Evolutionary conservation across 306 rosid species (phyloP).

Genomic region (Cucurbita ficifolia): DNA sequence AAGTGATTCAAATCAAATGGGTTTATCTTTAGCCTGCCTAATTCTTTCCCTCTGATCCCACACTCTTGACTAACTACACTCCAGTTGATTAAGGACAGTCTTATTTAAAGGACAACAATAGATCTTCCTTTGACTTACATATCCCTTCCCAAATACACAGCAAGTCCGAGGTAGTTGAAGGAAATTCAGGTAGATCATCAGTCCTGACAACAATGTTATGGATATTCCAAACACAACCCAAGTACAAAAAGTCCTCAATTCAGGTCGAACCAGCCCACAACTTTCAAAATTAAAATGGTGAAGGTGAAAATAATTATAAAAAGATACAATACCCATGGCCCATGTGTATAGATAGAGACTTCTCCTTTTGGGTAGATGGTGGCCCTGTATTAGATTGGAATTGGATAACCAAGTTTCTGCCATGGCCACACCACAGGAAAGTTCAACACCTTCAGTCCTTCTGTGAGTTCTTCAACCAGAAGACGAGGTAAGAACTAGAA

Average conservation of each 20-base stretch:
- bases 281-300: background rate
- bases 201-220: background rate
- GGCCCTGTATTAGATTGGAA: background rate
- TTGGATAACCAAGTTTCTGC: slow-evolving; percentile 5
- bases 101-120: background rate
- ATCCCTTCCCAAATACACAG: background rate
- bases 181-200: background rate
- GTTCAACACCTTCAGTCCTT: background rate
- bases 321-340: background rate
- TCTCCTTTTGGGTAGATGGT: background rate
- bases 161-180: background rate
- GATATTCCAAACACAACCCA: background rate
- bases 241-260: background rate
- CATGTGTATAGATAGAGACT: background rate
- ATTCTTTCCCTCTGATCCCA: slow-evolving; percentile 5
- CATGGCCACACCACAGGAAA: background rate
- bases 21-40: slow-evolving; percentile 9
- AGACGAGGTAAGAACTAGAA: background rate
- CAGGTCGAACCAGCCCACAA: background rate
- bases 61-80: slow-evolving; percentile 5
- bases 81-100: background rate
- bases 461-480: background rate
- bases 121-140: background rate
- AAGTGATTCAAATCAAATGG: too few relatives aligned
- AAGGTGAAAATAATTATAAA: background rate